Conservation (phyloP, 2,329 filamentous ascomycete species). For the Sclerotinia minor region DNA sequence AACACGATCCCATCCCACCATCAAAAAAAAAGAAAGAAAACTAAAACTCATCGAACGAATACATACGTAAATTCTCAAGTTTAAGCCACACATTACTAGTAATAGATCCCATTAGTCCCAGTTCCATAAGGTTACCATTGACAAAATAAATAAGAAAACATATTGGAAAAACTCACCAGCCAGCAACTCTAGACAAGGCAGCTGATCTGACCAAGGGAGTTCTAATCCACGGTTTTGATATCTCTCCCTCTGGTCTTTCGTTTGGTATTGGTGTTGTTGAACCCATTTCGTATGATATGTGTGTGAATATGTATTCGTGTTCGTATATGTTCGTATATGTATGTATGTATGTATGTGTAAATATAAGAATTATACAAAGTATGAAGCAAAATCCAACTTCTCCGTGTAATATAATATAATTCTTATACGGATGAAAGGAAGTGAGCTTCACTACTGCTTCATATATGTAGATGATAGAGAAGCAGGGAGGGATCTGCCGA, state of each 20-base stretch:
- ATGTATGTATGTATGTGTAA: background rate
- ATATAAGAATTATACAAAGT: too few species aligned
- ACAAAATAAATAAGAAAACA: background rate
- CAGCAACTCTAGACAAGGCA: constrained; percentile 34
- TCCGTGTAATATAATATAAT: too few species aligned
- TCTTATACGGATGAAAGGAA: too few species aligned
- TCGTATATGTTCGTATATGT: background rate
- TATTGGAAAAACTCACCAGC: constrained; percentile 31
- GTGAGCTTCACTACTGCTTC: too few species aligned
- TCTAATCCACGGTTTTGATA: constrained; percentile 32
- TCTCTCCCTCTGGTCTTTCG: background rate
- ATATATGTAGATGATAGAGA: too few species aligned
- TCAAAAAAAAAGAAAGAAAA: background rate
- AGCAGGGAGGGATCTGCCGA: too few species aligned
- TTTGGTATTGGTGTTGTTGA: constrained; percentile 5
- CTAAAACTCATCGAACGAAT: background rate
- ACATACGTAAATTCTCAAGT: constrained; percentile 57
- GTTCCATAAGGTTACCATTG: background rate
- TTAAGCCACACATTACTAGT: constrained; percentile 70
- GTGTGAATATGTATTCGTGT: background rate
- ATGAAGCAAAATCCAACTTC: too few species aligned
- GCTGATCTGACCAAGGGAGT: constrained; percentile 37
- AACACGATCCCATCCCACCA: background rate
- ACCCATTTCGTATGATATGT: constrained; percentile 9
- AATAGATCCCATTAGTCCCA: background rate